These are phyloP conservation scores for Trypanosoma caninum DNA, from an alignment of 208 protist genomes.

Conservation along the genomic window DNA sequence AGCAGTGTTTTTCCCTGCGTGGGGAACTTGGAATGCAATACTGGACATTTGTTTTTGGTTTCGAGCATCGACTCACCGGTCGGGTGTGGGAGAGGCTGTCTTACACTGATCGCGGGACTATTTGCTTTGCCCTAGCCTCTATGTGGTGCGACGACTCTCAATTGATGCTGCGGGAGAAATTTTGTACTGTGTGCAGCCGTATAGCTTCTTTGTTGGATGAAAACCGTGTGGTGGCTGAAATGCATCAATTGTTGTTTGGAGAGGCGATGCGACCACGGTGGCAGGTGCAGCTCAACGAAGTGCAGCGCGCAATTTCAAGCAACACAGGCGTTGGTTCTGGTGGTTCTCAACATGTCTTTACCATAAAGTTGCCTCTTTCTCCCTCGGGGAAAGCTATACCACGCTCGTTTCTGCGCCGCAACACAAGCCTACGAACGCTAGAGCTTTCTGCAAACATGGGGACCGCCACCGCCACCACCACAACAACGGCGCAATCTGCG, in stretches of 20 bases:
- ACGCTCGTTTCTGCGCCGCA: conserved; percentile 1
- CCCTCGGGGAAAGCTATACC: neutral
- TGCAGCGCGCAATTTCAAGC: conserved; percentile 76
- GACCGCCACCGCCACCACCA: conserved; percentile 17
- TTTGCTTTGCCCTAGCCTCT: conserved; percentile 55
- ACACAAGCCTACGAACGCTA: conserved; percentile 6
- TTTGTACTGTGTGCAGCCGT: conserved; percentile 43
- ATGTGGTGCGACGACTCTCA: conserved; percentile 81
- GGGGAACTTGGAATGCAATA: conserved; percentile 51
- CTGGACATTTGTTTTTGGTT: conserved; percentile 70
- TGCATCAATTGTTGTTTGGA: conserved; percentile 74
- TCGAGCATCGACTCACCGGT: conserved; percentile 62
- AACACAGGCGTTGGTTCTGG: conserved; percentile 20
- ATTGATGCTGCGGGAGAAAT: conserved; percentile 58
- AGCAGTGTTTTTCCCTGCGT: conserved; percentile 74
- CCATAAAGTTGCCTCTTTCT: neutral
- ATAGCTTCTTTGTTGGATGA: conserved; percentile 65
- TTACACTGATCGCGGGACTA: conserved; percentile 55
- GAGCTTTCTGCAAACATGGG: neutral
- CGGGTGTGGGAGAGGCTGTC: conserved; percentile 53
- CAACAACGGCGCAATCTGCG: conserved; percentile 11
- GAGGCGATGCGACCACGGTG: conserved; percentile 81
- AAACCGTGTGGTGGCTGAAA: conserved; percentile 66
- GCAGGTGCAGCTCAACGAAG: conserved; percentile 88
- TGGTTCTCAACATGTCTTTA: neutral